Conservation (phyloP, 2,329 filamentous ascomycete genomes). For the Beauveria sp. region DNA sequence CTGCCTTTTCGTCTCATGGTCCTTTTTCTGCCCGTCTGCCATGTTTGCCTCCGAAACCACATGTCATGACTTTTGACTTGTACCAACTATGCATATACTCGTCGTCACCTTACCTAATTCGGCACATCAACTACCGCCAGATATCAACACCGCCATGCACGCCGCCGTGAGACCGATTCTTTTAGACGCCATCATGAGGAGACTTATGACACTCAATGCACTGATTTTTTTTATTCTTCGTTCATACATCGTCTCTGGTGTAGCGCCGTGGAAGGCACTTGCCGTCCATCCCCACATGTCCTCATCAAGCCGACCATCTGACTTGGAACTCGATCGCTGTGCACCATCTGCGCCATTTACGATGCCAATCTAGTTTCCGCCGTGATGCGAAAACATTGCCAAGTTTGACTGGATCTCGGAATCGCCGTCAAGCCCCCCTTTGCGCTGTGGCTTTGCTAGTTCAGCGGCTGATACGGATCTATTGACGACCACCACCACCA, state of each 20-base stretch:
- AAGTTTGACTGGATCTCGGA: background rate
- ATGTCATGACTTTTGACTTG: background rate
- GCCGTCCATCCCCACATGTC: background rate
- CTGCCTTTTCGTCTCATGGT: background rate
- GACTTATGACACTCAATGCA: background rate
- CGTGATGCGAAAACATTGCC: background rate
- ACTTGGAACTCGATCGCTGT: background rate
- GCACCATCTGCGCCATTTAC: background rate
- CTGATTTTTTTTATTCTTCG: background rate
- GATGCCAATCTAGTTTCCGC: background rate
- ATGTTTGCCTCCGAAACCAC: background rate
- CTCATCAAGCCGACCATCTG: background rate
- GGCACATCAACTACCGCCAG: background rate
- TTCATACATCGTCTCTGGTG: background rate
- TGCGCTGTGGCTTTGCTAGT: conserved; percentile 1
- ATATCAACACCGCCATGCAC: background rate
- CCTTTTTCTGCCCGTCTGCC: background rate
- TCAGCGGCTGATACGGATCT: background rate
- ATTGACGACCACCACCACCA: background rate
- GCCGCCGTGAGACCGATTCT: background rate
- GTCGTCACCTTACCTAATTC: background rate
- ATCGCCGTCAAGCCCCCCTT: background rate
- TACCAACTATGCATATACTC: background rate
- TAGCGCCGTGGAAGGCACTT: background rate
- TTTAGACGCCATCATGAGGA: background rate